Base-by-base conservation (phyloP, 352 stramenopile genomes). In the Phytophthora nicotianae region DNA sequence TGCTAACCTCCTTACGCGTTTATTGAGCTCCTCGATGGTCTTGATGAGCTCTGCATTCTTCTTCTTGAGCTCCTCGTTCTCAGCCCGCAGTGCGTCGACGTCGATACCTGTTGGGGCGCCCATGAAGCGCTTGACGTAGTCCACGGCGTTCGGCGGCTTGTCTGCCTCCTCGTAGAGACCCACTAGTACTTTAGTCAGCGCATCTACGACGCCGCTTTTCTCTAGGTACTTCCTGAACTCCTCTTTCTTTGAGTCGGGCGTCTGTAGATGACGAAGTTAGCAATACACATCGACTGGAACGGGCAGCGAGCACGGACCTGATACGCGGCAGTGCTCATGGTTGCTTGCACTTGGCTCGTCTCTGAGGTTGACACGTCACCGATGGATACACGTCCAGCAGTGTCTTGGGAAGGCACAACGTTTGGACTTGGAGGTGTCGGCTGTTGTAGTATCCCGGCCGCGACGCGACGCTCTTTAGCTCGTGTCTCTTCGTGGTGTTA, bases 141-240 rank as follows among this genome's bases (percentile, higher is more conserved):
- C 97, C 24, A 99, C 92, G 1, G 97, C 95, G 72, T 99, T 98
- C n/a, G 82, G 56, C 5, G 97, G 97, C 35, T 97, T 92, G 58
- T 99, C 93, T 9, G 84, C 81, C 74, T 99, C 97, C 74, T 99
- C 95, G 72, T 99, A 98, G 19, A 99, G 81, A 3, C 93, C 95
- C 42, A 99, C 95, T 16, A 99, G 76, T 17, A 98, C 93, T 67
- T 98, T 98, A 26, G 97, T 99, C 11, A 99, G 75, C 16, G 97
- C 92, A 79, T 99, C 96, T 29, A 99, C 96, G 5, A 99, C 96
- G 32, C 97, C 97, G 40, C 88, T 97, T 68, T 98, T 98, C 79
- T 99, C 96, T 2, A 99, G 79, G 69, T 99, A 99, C 70, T 97
- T 98, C 65, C 94, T 79, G 75, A 98, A 99, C 81, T 99, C 97